Evolutionary conservation across 345 rosid species (phyloP), one percentile per base, ranked within the genome.

Genomic region (Euclidium syriacum): DNA sequence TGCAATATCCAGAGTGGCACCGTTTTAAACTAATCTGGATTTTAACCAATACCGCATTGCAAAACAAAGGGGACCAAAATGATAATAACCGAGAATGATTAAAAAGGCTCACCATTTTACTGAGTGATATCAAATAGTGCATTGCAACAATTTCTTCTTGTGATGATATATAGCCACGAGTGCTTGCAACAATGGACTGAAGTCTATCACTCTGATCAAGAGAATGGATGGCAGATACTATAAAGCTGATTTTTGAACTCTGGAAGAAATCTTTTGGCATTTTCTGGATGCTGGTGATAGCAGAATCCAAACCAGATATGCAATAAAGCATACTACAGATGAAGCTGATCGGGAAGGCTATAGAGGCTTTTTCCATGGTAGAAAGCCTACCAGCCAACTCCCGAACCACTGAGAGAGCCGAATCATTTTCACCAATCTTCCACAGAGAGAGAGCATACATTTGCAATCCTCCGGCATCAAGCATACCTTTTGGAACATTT

Each of bases 391-490:
- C 77, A 67, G 86, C 96, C 27, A 94, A 81, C 71, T 71, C 73
- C 62, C 81, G 71, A 49, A 78, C 71, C 64, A 72, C 83, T 58
- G 80, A 74, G 71, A 87, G 84, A 35, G 97, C 91, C 63, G 48
- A 65, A 55, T 84, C 88, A 56, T 76, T 70, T 58, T 81, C 79
- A 61, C 95, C 97, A 77, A 79, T 80, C 79, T 84, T 68, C 95
- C 97, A 94, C 52, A 94, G 65, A 64, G 90, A 85, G 68, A 82
- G 68, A 59, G 96, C 95, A 80, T 90, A 85, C 66, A 90, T 69
- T 71, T 90, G 96, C 75, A 90, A 76, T 26, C 82, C 80, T 81
- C 81, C 82, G 0, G 71, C 76, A 58, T 85, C 90, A 58, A 89
- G 95, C 78, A 78, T 64, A 70, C 96, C 91, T 91, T 57, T 58